Base-by-base conservation (phyloP, 768 basidiomycete species). In the Chlorophyllum brunneum region DNA sequence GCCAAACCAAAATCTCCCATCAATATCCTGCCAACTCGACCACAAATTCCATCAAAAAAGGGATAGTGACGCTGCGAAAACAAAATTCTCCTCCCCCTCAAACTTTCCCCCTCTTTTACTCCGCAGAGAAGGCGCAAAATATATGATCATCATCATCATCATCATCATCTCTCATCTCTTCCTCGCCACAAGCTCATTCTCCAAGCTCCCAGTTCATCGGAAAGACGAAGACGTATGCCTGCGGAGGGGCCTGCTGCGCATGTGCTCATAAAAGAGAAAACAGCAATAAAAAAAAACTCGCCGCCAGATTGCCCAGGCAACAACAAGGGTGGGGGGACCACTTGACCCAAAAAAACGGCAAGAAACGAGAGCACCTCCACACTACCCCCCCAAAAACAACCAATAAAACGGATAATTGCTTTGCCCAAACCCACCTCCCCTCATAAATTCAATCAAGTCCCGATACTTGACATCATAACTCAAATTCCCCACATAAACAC, bases 401-500 rank as follows among this genome's bases (percentile, higher is more conserved):
- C 66, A 71, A 65, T 58, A 70, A 63, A 73, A 67, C 72, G 69
- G 79, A 82, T 74, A 84, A 70, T 65, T 65, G 67, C 74, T 79
- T 38, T 85, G 83, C 82, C 18, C 27, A 83, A 74, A 94, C 95
- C 88, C 91, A 97, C 95, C 94, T 93, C 92, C 91, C 87, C 91
- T 82, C 93, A 97, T 95, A 69, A 97, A 98, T 85, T 98, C 93
- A 83, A 95, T 93, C 71, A 99, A 79, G 77, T 98, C 97, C 73
- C 93, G 83, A 76, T 95, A 98, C 75, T 88, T 95, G 85, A 94
- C 92, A 70, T 95, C 92, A 79, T 98, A 99, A 67, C 91, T 92
- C 72, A 99, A 83, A 70, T 99, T 99, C 66, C 97, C 95, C 69
- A 98, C 92, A 65, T 99, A 99, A 63, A 98, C 93, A 61, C 95